These are phyloP conservation scores for Thuja plicata DNA, from an alignment of 83 land plant genomes.

Conservation along the genomic window DNA sequence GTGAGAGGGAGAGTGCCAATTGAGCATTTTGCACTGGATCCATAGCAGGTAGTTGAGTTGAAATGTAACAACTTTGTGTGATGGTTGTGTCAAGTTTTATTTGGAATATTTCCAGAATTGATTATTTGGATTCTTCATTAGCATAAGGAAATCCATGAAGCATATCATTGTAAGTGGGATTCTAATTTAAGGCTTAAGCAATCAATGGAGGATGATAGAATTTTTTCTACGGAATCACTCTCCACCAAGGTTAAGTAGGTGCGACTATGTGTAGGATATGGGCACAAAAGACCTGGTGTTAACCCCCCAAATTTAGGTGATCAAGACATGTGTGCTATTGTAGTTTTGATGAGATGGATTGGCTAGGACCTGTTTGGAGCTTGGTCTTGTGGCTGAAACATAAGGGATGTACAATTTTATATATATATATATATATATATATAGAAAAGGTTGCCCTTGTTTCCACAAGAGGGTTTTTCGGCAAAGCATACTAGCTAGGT, in stretches of 20 bases:
- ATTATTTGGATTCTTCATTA: not conserved
- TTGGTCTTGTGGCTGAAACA: not conserved
- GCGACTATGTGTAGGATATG: not conserved
- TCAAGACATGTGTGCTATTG: not conserved
- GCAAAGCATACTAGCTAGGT: not conserved
- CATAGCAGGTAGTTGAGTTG: not conserved
- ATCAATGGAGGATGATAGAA: not conserved
- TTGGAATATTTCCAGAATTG: not conserved
- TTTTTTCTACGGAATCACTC: not conserved
- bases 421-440: no score
- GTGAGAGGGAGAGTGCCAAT: not conserved
- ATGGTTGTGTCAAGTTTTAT: not conserved
- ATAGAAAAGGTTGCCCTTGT: no score
- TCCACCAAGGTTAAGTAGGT: not conserved
- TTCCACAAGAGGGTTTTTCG: not conserved
- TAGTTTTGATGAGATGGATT: not conserved
- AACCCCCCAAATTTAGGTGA: not conserved
- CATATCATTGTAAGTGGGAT: not conserved
- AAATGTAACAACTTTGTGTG: not conserved
- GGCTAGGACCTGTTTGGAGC: not conserved
- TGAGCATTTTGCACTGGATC: not conserved
- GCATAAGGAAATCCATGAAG: not conserved
- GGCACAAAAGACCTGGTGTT: not conserved
- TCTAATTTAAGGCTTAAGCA: not conserved
- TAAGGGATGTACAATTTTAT: not conserved